Conservation (phyloP, 306 rosid genomes). For the Potentilla sterilis region DNA sequence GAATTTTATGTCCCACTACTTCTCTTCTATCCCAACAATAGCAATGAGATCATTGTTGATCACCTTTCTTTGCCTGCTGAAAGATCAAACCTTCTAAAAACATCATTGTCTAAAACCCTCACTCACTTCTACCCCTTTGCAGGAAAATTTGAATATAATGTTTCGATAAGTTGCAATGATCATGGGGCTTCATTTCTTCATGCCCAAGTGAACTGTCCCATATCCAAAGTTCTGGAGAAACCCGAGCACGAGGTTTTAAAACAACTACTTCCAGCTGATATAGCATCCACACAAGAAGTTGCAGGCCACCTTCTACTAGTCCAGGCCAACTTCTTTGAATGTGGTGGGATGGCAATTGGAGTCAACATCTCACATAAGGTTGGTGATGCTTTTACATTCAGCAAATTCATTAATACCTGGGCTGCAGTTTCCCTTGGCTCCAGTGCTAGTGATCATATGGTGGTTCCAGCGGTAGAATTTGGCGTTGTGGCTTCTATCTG, state of each 20-base stretch:
- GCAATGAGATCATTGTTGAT: neutral
- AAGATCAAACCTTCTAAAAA: slow-evolving; percentile 30
- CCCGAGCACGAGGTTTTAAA: slow-evolving; percentile 9
- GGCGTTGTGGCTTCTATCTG: slow-evolving; percentile 1
- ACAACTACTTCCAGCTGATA: slow-evolving; percentile 28
- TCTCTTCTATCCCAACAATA: slow-evolving; percentile 6
- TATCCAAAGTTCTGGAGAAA: slow-evolving; percentile 13
- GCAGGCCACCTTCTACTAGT: slow-evolving; percentile 26
- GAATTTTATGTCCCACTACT: slow-evolving; percentile 10
- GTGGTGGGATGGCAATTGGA: slow-evolving; percentile 56
- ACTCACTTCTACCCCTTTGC: slow-evolving; percentile 49
- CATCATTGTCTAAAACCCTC: slow-evolving; percentile 45
- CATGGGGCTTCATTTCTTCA: slow-evolving; percentile 35
- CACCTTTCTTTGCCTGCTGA: neutral
- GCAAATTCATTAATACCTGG: slow-evolving; percentile 46
- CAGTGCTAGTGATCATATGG: neutral
- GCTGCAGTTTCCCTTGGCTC: slow-evolving; percentile 13
- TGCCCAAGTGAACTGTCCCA: slow-evolving; percentile 33
- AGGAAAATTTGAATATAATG: slow-evolving; percentile 37
- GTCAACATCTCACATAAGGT: slow-evolving; percentile 41
- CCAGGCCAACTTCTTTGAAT: slow-evolving; percentile 43
- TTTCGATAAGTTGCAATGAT: slow-evolving; percentile 40
- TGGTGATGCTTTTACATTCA: slow-evolving; percentile 39
- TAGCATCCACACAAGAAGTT: slow-evolving; percentile 3
- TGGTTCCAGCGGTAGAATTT: slow-evolving; percentile 8